Conservation (phyloP, 2,329 filamentous ascomycete genomes). For the Fusarium dlaminii region DNA sequence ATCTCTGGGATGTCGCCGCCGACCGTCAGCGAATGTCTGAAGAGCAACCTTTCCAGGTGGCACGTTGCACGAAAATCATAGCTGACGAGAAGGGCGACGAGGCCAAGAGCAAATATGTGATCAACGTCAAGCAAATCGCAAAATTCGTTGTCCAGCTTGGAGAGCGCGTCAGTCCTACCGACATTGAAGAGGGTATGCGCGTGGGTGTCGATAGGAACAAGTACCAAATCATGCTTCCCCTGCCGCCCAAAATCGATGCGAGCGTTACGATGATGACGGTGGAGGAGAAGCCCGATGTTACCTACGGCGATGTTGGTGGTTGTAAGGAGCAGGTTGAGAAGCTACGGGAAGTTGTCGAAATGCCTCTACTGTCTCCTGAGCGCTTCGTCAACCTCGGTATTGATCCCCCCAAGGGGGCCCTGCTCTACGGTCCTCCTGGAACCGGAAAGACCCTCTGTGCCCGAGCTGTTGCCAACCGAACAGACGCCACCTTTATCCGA, state of each 20-base stretch:
- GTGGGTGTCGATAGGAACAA: conserved; percentile 99
- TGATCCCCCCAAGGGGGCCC: conserved; percentile 95
- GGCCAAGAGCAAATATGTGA: conserved; percentile 99
- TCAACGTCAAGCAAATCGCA: conserved; percentile 99
- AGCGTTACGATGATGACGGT: conserved; percentile 99
- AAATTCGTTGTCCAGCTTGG: conserved; percentile 99
- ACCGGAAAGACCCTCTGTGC: conserved; percentile 99
- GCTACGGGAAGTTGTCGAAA: conserved; percentile 97
- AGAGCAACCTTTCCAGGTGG: conserved; percentile 97
- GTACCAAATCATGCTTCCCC: conserved; percentile 96
- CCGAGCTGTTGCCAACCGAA: conserved; percentile 95
- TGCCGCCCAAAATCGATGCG: conserved; percentile 98
- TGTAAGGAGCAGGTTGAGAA: conserved; percentile 99
- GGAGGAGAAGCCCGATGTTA: conserved; percentile 99
- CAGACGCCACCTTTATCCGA: conserved; percentile 97
- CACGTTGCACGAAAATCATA: conserved; percentile 99
- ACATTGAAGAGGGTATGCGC: conserved; percentile 99
- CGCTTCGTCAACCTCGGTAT: conserved; percentile 99
- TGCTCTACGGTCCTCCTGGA: conserved; percentile 95
- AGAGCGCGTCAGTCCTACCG: conserved; percentile 94
- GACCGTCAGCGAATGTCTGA: conserved; percentile 98
- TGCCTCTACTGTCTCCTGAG: conserved; percentile 95
- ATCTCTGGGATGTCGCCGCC: conserved; percentile 98
- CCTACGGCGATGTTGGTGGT: conserved; percentile 97
- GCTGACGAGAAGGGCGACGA: conserved; percentile 91